Percentiles rank a stretch among this genome's conserved stretches.
phyloP scores from a whole-genome alignment of 352 stramenopile genomes.

The Phytophthora citrophthora region DNA sequence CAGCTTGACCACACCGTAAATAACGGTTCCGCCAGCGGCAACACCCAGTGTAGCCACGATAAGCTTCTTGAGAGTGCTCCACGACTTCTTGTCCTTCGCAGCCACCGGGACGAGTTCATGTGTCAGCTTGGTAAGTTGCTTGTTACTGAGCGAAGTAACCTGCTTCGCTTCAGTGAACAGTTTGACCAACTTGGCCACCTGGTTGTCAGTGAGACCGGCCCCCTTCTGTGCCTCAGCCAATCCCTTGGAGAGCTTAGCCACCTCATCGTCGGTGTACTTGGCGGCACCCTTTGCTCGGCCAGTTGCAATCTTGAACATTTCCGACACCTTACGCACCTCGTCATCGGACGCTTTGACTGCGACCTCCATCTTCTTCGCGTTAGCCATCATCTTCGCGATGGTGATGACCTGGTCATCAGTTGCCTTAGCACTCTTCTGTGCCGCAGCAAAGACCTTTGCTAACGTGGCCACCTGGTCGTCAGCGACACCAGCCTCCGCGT shows the following conservation, averaged over 20 bases:
- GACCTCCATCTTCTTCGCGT: background rate
- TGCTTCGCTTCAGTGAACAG: background rate
- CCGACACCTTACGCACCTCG: background rate
- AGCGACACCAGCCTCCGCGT: background rate
- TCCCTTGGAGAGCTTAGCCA: background rate
- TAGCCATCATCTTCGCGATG: background rate
- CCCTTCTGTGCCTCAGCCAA: background rate
- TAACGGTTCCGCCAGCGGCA: too few species aligned
- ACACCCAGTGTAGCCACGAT: too few species aligned
- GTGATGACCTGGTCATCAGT: background rate
- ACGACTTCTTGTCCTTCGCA: too few species aligned
- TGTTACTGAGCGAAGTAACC: background rate
- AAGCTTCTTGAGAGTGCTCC: too few species aligned
- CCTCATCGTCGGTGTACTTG: background rate
- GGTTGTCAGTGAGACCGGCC: background rate
- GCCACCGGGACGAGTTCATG: too few species aligned
- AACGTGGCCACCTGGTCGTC: background rate
- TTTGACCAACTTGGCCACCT: background rate
- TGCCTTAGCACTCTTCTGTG: background rate
- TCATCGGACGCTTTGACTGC: background rate
- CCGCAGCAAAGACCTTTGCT: background rate
- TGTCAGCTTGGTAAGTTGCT: background rate
- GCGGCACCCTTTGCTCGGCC: background rate
- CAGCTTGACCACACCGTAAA: too few species aligned
- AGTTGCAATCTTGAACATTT: constrained; percentile 1